A percentile compares a stretch with the other conserved stretches of the same genome.
Evolutionary conservation across 805 yeast species (phyloP).

Genomic region (Teunomyces panamensis): DNA sequence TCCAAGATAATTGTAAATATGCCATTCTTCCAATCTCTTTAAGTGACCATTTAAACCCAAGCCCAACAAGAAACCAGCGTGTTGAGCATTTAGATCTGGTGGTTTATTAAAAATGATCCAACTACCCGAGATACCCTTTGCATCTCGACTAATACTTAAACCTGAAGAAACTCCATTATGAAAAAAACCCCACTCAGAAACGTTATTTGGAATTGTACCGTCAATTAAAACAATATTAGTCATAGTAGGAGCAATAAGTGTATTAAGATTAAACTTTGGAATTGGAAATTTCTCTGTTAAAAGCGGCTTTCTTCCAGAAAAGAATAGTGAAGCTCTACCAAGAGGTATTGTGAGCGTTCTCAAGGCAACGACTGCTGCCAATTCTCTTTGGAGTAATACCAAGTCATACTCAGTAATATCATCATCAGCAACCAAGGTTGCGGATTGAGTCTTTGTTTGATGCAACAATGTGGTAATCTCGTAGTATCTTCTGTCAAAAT

Average conservation of each 20-base stretch:
- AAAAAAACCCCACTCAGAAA: slow-evolving; percentile 79
- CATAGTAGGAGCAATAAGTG: slow-evolving; percentile 62
- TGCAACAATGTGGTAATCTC: slow-evolving; percentile 74
- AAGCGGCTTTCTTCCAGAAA: slow-evolving; percentile 68
- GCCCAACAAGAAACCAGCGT: slow-evolving; percentile 93
- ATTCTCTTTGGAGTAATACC: slow-evolving; percentile 50
- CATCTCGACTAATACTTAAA: slow-evolving; percentile 63
- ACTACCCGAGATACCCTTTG: slow-evolving; percentile 74
- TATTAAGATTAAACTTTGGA: slow-evolving; percentile 69
- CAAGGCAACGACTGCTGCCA: slow-evolving; percentile 60
- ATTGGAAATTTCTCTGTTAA: slow-evolving; percentile 82
- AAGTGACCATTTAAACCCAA: slow-evolving; percentile 90
- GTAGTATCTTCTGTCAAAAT: slow-evolving; percentile 72
- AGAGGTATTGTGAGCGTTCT: slow-evolving; percentile 74
- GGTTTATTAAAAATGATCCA: slow-evolving; percentile 92
- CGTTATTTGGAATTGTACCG: slow-evolving; percentile 46
- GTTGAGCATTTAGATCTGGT: slow-evolving; percentile 65
- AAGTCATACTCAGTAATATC: slow-evolving; percentile 54
- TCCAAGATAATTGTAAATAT: slow-evolving; percentile 86
- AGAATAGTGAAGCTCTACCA: slow-evolving; percentile 75
- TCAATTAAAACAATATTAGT: slow-evolving; percentile 61
- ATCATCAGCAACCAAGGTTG: slow-evolving; percentile 37
- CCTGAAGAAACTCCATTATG: slow-evolving; percentile 93
- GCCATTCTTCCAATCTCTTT: slow-evolving; percentile 88
- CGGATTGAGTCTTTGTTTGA: slow-evolving; percentile 62